Percentiles rank a stretch among this genome's conserved stretches.
Conservation (phyloP, 108 stramenopile genomes). For the Cyclotella cryptica region DNA sequence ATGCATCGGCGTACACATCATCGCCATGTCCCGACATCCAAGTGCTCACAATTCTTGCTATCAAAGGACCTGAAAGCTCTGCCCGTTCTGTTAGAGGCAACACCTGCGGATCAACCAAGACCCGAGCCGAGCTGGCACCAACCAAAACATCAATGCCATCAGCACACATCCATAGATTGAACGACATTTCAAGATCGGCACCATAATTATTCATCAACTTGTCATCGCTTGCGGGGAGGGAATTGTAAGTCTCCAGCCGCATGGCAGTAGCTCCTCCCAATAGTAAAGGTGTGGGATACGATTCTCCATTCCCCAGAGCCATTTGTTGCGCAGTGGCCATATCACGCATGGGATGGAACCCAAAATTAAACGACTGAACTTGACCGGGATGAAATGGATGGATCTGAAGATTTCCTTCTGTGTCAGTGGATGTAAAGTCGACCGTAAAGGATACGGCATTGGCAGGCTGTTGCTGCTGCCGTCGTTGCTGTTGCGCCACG, state of each 20-base stretch:
- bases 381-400: slow-evolving; percentile 15
- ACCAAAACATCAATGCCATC: slow-evolving; percentile 83
- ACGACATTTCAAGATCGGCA: slow-evolving; percentile 77
- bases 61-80: slow-evolving; percentile 25
- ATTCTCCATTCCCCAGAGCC: slow-evolving; percentile 67
- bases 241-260: slow-evolving; percentile 68
- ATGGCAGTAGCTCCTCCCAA: slow-evolving; percentile 74
- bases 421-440: slow-evolving; percentile 36
- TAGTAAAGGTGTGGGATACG: slow-evolving; percentile 71
- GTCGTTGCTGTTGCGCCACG: not conserved
- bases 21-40: slow-evolving; percentile 74
- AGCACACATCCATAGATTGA: slow-evolving; percentile 89
- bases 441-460: slow-evolving; percentile 77
- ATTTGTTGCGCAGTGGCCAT: slow-evolving; percentile 61
- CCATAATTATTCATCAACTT: slow-evolving; percentile 54
- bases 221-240: slow-evolving; percentile 70
- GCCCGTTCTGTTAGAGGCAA: slow-evolving; percentile 23
- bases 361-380: slow-evolving; percentile 36
- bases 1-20: slow-evolving; percentile 40
- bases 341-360: slow-evolving; percentile 36
- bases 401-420: slow-evolving; percentile 36
- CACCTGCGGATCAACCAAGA: slow-evolving; percentile 31
- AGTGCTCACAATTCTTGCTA: slow-evolving; percentile 72
- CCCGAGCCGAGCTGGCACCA: slow-evolving; percentile 36
- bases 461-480: slow-evolving; percentile 61